Conservation (phyloP, 495 filamentous ascomycete genomes). For the Aspergillus homomorphus region DNA sequence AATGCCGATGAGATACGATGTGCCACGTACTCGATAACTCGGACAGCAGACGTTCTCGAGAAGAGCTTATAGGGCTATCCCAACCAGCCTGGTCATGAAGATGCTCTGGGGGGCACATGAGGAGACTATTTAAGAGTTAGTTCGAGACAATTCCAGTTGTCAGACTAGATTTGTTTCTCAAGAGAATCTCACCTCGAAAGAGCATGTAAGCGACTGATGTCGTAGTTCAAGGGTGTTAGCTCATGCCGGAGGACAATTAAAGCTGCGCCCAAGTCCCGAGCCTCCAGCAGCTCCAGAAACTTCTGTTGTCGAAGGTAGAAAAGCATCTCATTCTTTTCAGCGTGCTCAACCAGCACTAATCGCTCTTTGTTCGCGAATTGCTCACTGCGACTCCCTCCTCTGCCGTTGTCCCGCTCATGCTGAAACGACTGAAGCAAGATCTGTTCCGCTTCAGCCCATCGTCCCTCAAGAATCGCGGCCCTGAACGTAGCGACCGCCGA, state of each 20-base stretch:
- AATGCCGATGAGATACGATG: neutral
- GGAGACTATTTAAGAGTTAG: conserved; percentile 50
- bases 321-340: conserved; percentile 59
- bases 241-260: conserved; percentile 80
- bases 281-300: conserved; percentile 86
- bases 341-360: conserved; percentile 53
- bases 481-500: conserved; percentile 81
- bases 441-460: conserved; percentile 81
- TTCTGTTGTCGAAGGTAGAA: conserved; percentile 92
- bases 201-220: conserved; percentile 70
- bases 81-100: conserved; percentile 77
- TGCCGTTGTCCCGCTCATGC: conserved; percentile 45
- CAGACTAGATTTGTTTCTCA: neutral
- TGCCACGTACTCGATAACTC: conserved; percentile 72
- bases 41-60: conserved; percentile 71
- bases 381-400: conserved; percentile 38
- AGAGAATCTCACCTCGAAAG: conserved; percentile 65
- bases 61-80: conserved; percentile 79
- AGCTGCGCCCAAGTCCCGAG: conserved; percentile 66
- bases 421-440: conserved; percentile 63
- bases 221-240: conserved; percentile 81
- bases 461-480: conserved; percentile 72
- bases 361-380: conserved; percentile 29
- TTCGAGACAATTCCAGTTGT: neutral
- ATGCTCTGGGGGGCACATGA: conserved; percentile 85